A percentile compares a stretch with the other conserved stretches of the same genome.
These are phyloP conservation scores for Aspergillus carbonarius DNA, from an alignment of 2,329 filamentous ascomycete species.

Conservation along the genomic window DNA sequence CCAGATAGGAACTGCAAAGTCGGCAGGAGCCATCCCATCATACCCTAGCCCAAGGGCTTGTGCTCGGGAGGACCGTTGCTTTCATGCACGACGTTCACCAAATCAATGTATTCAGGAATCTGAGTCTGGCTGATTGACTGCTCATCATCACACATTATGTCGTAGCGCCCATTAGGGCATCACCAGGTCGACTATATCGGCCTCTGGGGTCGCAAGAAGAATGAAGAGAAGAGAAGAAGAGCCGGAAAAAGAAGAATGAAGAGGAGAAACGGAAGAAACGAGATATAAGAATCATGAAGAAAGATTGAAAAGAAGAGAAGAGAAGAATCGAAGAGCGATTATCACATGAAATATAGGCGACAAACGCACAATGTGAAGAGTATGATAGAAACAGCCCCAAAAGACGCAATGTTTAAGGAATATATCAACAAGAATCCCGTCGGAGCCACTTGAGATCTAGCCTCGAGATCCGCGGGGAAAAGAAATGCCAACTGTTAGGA, in stretches of 20 bases:
- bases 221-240: constrained; percentile 7
- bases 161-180: constrained; percentile 15
- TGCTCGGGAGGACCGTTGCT: neutral
- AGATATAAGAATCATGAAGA: constrained; percentile 8
- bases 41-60: neutral
- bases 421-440: constrained; percentile 6
- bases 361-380: neutral
- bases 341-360: neutral
- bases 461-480: constrained; percentile 2
- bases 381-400: constrained; percentile 3
- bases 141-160: constrained; percentile 26
- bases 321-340: constrained; percentile 3
- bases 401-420: neutral
- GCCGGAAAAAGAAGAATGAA: constrained; percentile 7
- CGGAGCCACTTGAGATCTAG: neutral
- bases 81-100: constrained; percentile 10
- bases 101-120: constrained; percentile 20
- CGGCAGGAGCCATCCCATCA: constrained; percentile 1
- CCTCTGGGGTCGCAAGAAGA: constrained; percentile 8
- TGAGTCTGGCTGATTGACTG: constrained; percentile 17
- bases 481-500: neutral
- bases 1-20: constrained; percentile 4
- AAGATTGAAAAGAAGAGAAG: constrained; percentile 9
- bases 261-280: constrained; percentile 12
- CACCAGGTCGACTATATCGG: constrained; percentile 7